These are phyloP conservation scores for Fusarium tricinctum DNA, from an alignment of 2,329 filamentous ascomycete genomes.

Conservation along the genomic window DNA sequence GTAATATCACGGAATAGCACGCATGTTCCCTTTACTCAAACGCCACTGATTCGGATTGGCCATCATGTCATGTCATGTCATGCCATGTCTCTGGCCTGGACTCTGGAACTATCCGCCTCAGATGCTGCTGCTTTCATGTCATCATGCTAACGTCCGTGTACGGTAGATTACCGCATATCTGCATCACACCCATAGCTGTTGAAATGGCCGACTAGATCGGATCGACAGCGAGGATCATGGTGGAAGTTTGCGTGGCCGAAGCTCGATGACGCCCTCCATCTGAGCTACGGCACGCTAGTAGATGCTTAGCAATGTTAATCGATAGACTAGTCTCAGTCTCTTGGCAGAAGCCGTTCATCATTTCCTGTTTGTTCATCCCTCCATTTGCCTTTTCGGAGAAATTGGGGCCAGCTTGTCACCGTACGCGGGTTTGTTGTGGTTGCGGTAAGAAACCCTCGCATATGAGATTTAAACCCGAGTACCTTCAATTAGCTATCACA, in stretches of 20 bases:
- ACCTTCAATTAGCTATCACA: too few species aligned
- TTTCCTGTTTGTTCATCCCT: constrained; percentile 19
- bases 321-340: constrained; percentile 28
- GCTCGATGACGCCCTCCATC: constrained; percentile 33
- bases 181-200: constrained; percentile 18
- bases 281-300: constrained; percentile 23
- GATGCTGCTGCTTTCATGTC: constrained; percentile 1
- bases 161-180: constrained; percentile 2
- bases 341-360: constrained; percentile 18
- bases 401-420: constrained; percentile 23
- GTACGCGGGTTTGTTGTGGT: not conserved
- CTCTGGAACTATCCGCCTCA: not conserved
- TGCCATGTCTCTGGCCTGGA: not conserved
- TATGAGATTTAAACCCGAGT: too few species aligned
- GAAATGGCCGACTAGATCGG: constrained; percentile 9
- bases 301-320: constrained; percentile 23
- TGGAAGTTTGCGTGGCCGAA: constrained; percentile 28
- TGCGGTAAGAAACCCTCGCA: too few species aligned
- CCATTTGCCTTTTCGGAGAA: constrained; percentile 14
- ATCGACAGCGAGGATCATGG: constrained; percentile 40
- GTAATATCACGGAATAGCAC: constrained; percentile 10
- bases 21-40: not conserved
- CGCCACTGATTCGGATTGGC: not conserved
- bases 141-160: constrained; percentile 3
- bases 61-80: not conserved